Percentiles rank a stretch among this genome's conserved stretches.
These are phyloP conservation scores for Microcyclospora pomicola DNA, from an alignment of 2,329 filamentous ascomycete species.

Conservation along the genomic window DNA sequence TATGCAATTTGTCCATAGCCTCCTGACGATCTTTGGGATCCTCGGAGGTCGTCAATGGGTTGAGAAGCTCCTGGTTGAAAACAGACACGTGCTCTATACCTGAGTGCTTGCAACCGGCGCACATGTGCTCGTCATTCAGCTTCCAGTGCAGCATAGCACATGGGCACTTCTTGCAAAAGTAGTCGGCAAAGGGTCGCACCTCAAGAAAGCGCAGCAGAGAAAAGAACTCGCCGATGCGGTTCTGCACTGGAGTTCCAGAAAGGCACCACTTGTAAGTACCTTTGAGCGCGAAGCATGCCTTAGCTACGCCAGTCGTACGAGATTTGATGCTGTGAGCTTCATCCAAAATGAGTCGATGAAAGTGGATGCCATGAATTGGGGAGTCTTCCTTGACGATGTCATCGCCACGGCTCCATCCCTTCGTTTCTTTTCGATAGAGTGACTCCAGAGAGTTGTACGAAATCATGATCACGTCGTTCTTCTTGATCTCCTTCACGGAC, in stretches of 20 bases:
- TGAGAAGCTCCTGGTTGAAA: constrained; percentile 90
- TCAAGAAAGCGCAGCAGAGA: constrained; percentile 78
- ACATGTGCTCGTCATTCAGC: constrained; percentile 57
- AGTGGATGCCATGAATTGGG: constrained; percentile 67
- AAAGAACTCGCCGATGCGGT: constrained; percentile 94
- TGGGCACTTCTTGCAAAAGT: constrained; percentile 77
- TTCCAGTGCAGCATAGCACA: constrained; percentile 78
- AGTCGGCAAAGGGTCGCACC: constrained; percentile 76
- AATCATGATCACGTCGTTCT: constrained; percentile 90
- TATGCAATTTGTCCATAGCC: constrained; percentile 68
- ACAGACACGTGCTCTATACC: constrained; percentile 60
- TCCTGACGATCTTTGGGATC: constrained; percentile 43
- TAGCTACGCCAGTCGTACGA: constrained; percentile 79
- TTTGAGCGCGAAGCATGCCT: constrained; percentile 83
- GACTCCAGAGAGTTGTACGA: constrained; percentile 89
- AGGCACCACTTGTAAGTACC: constrained; percentile 90
- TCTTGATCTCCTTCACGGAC: constrained; percentile 58
- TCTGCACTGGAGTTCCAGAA: constrained; percentile 88
- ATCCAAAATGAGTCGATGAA: constrained; percentile 84
- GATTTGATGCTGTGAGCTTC: constrained; percentile 93
- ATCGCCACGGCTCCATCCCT: constrained; percentile 71
- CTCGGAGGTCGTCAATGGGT: constrained; percentile 46
- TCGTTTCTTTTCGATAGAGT: constrained; percentile 80
- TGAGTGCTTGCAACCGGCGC: constrained; percentile 53
- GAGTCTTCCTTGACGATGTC: constrained; percentile 67